Percentiles rank a stretch among this genome's conserved stretches.
Evolutionary conservation across 805 yeast species (phyloP).

Genomic region (Candida schatavii): DNA sequence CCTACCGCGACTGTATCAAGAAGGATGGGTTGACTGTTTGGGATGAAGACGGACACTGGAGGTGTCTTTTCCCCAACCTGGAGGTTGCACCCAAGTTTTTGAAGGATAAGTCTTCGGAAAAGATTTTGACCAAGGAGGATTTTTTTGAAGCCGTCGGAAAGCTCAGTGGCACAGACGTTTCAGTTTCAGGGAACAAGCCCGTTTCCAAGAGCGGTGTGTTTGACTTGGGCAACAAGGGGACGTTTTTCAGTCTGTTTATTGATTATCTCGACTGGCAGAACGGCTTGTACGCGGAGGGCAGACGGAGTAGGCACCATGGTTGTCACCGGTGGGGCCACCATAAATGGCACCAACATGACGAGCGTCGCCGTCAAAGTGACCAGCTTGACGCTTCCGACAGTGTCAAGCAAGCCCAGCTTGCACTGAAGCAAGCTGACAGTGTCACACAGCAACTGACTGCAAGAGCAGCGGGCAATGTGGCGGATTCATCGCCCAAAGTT

Average conservation of each 20-base stretch:
- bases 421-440: not conserved
- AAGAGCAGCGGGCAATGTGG: conserved; percentile 6
- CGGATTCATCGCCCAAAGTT: conserved; percentile 5
- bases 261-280: conserved; percentile 66
- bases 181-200: not conserved
- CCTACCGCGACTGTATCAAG: conserved; percentile 62
- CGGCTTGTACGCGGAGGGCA: not conserved
- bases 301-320: not conserved
- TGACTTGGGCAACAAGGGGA: conserved; percentile 49
- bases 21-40: conserved; percentile 72
- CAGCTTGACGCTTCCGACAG: not conserved
- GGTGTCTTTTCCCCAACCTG: conserved; percentile 75
- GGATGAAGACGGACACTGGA: conserved; percentile 86
- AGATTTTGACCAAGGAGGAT: conserved; percentile 56
- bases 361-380: not conserved
- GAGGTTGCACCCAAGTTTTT: conserved; percentile 32
- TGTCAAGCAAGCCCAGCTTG: not conserved
- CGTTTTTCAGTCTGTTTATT: conserved; percentile 62
- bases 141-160: conserved; percentile 35
- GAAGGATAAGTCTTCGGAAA: conserved; percentile 23
- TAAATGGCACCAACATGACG: no score
- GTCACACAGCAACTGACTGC: not conserved
- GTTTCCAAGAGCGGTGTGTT: conserved; percentile 16
- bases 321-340: not conserved
- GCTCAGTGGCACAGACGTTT: conserved; percentile 4